Conservation (phyloP, 768 basidiomycete genomes). For the Leccinum obscurum region DNA sequence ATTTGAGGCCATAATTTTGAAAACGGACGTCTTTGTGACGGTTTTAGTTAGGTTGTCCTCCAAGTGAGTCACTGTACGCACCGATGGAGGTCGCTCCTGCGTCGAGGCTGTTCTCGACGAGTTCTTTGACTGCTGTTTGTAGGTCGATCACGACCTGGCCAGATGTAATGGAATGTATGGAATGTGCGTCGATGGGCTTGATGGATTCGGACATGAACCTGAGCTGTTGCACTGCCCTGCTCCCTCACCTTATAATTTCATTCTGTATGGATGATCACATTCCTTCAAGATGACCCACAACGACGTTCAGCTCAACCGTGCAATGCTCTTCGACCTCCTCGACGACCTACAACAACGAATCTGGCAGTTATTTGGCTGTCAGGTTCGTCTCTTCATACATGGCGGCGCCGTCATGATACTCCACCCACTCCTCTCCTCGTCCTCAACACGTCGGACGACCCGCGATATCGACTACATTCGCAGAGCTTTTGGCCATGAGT, state of each 20-base stretch:
- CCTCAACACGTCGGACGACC: conserved; percentile 50
- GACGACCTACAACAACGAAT: conserved; percentile 52
- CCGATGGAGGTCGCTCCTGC: conserved; percentile 88
- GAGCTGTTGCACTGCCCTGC: background rate
- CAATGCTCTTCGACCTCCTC: conserved; percentile 46
- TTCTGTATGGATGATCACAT: background rate
- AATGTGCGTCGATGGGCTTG: conserved; percentile 67
- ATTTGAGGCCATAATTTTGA: conserved; percentile 79
- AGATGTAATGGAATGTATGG: conserved; percentile 87
- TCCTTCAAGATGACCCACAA: conserved; percentile 32
- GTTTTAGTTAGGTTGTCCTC: no score
- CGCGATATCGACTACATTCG: conserved; percentile 70
- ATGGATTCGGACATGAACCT: conserved; percentile 28
- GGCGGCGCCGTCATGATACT: conserved; percentile 77
- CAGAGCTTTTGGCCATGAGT: conserved; percentile 60
- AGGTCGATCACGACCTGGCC: conserved; percentile 96
- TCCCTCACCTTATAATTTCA: no score
- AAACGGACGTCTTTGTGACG: conserved; percentile 79
- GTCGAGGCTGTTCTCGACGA: conserved; percentile 95
- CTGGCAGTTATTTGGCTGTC: conserved; percentile 45
- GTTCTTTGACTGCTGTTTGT: conserved; percentile 92
- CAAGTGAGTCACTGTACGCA: conserved; percentile 33
- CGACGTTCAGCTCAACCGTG: conserved; percentile 32
- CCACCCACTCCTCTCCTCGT: conserved; percentile 44
- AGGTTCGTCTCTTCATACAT: conserved; percentile 63